Percentiles rank a stretch among this genome's conserved stretches.
These are phyloP conservation scores for Camillea tinctor DNA, from an alignment of 2,329 filamentous ascomycete genomes.

Conservation along the genomic window DNA sequence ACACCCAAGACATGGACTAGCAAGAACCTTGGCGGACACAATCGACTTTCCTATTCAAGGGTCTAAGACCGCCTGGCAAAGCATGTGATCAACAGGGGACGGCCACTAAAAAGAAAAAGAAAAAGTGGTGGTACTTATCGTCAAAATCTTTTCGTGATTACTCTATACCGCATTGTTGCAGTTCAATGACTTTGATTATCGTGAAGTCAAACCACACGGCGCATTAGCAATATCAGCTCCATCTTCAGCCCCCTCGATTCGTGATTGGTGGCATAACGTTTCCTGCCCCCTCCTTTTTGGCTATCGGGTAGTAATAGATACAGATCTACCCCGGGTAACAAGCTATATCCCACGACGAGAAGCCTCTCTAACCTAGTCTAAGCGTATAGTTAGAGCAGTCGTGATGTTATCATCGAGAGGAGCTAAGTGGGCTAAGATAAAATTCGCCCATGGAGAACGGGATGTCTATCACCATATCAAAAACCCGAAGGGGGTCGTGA, in stretches of 20 bases:
- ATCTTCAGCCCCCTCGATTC: not conserved
- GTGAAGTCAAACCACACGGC: not conserved
- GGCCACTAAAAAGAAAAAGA: too few relatives aligned
- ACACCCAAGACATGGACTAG: not conserved
- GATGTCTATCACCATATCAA: conserved; percentile 14
- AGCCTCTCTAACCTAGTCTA: not conserved
- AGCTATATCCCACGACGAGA: not conserved
- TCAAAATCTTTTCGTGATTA: not conserved
- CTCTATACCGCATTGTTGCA: not conserved
- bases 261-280: not conserved
- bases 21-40: not conserved
- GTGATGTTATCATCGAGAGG: conserved; percentile 22
- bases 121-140: not conserved
- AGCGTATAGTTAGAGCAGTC: not conserved
- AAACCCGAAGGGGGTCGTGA: conserved; percentile 19
- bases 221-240: not conserved
- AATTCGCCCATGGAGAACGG: conserved; percentile 15
- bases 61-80: not conserved
- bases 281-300: not conserved
- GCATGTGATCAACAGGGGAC: not conserved
- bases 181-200: not conserved
- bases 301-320: not conserved
- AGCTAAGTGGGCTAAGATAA: conserved; percentile 15
- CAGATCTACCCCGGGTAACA: not conserved
- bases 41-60: not conserved